A percentile compares a stretch with the other conserved stretches of the same genome.
phyloP scores from a whole-genome alignment of 768 basidiomycete species.

The Lentinula sp. region DNA sequence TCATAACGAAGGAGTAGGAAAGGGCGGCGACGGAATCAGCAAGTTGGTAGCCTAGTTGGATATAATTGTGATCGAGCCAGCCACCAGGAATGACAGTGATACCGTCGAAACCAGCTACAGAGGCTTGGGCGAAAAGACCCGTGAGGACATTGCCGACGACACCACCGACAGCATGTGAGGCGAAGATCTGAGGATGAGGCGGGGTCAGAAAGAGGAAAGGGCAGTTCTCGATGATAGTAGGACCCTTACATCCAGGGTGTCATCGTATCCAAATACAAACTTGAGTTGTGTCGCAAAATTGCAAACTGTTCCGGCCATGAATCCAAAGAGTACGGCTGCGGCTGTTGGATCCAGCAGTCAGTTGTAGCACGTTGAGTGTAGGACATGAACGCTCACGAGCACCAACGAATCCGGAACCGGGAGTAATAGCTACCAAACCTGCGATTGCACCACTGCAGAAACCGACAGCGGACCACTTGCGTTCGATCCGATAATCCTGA shows the following conservation, averaged over 20 bases:
- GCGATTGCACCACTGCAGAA: constrained; percentile 94
- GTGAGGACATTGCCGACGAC: constrained; percentile 80
- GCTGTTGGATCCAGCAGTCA: constrained; percentile 26
- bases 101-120: constrained; percentile 79
- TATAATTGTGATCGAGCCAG: constrained; percentile 79
- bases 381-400: constrained; percentile 43
- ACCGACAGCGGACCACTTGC: constrained; percentile 90
- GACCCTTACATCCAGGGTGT: constrained; percentile 65
- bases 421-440: constrained; percentile 86
- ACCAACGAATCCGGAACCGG: constrained; percentile 78
- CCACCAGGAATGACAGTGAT: constrained; percentile 62
- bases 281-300: constrained; percentile 98
- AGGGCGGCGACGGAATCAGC: constrained; percentile 67
- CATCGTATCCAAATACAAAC: constrained; percentile 70
- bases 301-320: constrained; percentile 77
- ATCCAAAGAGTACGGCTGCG: constrained; percentile 81
- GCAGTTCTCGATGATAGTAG: constrained; percentile 1
- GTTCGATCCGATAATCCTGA: constrained; percentile 86
- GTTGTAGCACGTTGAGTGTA: neutral
- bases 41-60: constrained; percentile 82
- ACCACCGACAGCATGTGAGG: constrained; percentile 76
- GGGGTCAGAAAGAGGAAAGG: neutral
- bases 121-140: constrained; percentile 79
- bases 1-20: constrained; percentile 64
- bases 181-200: constrained; percentile 63